Base-by-base conservation (phyloP, 2,329 filamentous ascomycete genomes). In the Aspergillus sojae region DNA sequence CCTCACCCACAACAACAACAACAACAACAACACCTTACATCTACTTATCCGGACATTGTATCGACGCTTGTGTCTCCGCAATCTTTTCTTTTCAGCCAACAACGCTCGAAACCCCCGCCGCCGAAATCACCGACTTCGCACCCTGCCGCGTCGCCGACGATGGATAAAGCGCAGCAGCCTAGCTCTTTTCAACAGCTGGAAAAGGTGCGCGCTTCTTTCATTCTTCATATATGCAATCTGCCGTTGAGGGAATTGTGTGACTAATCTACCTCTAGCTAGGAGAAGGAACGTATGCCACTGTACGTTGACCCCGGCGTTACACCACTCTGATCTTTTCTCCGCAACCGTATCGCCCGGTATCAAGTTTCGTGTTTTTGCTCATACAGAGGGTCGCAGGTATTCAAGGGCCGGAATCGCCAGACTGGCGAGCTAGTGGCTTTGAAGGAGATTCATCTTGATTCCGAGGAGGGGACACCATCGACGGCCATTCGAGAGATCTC, bases 141-240 rank as follows among this genome's bases (percentile, higher is more conserved):
- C 58, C 26, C 53, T 50, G 52, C 53, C 45, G 45, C 59, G 43
- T 64, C 67, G 61, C 64, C 62, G 61, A 75, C 63, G 45, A 98
- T 98, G 94, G 94, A 97, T 81, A 91, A 92, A 75, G 92, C 96
- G 79, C 86, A 91, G 74, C 93, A 97, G 75, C 94, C 94, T 62
- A 96, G 91, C 82, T 98, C 94, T 66, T 99, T 99, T 85, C 94
- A 98, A 86, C 95, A 98, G 88, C 87, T 98, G 78, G 95, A 99
- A 82, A 99, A 94, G 80, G 81, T 82, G 72, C 58, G 68, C 41
- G 19, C 48, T 61, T 56, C 34, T 57, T 34, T 56, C 21, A 43
- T 39, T 32, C 39, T 32, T 59, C 30, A 57, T 63, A 11, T 30
- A 32, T 43, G 23, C 14, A 28, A 30, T 34, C 9, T 28, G 23